Evolutionary conservation across 345 rosid genomes (phyloP), one percentile per base, ranked within the genome.

Genomic region (Brassica carinata): DNA sequence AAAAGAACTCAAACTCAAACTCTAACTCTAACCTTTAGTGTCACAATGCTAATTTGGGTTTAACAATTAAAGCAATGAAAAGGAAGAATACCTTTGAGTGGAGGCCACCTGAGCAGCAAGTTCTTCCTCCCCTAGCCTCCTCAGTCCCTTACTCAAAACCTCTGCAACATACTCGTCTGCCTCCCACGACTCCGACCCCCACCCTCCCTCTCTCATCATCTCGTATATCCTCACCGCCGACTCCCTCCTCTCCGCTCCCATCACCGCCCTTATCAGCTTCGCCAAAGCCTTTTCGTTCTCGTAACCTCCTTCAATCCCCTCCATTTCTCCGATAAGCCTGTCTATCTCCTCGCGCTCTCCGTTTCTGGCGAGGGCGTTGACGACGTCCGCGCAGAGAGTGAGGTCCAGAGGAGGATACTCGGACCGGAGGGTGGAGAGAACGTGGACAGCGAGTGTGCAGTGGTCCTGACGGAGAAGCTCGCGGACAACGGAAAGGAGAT

Each of bases 391-490:
- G 84, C 87, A 88, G 55, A 90, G 74, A 5, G 80, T 30, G 71
- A 96, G 83, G 81, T 90, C 92, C 1, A 65, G 58, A 23, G 82
- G 84, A 2, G 90, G 87, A 78, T 89, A 87, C 67, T 96, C 98
- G 5, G 90, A 72, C 1, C 89, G 88, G 82, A 90, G 53, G 55
- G 83, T 83, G 86, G 88, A 85, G 85, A 90, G 90, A 15, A 87
- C 98, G 83, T 81, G 90, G 77, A 96, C 85, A 33, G 95, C 97
- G 75, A 92, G 88, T 26, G 78, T 30, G 83, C 94, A 90, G 67
- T 81, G 84, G 66, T 88, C 93, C 74, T 93, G 98, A 2, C 97
- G 92, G 5, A 96, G 92, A 82, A 96, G 94, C 88, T 96, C 98
- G 3, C 91, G 90, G 10, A 89, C 83, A 66, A 88, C 78, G 36